Percentiles rank a stretch among this genome's conserved stretches.
These are phyloP conservation scores for Sabuloglossum arenarium DNA, from an alignment of 495 filamentous ascomycete species.

Conservation along the genomic window DNA sequence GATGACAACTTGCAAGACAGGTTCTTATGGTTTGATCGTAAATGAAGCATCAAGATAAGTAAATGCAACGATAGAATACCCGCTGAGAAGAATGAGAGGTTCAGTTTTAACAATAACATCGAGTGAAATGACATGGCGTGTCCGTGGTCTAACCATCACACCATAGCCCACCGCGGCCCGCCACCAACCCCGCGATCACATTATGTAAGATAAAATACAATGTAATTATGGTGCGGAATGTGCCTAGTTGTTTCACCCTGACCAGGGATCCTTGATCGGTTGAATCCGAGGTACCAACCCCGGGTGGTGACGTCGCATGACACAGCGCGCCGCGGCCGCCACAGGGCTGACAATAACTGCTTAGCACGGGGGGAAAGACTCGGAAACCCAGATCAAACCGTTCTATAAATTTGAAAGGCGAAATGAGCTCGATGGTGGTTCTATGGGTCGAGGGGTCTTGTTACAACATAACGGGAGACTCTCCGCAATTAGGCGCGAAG, in stretches of 20 bases:
- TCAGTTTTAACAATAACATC: no score
- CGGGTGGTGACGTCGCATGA: constrained; percentile 10
- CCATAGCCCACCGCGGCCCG: no score
- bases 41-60: no score
- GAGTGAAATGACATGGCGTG: no score
- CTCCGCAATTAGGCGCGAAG: constrained; percentile 10
- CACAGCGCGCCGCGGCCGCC: constrained; percentile 6
- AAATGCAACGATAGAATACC: no score
- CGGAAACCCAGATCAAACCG: constrained; percentile 11
- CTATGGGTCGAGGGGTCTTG: constrained; percentile 8
- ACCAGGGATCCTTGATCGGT: constrained; percentile 3
- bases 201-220: constrained; percentile 10
- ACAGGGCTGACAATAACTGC: constrained; percentile 13
- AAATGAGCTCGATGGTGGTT: constrained; percentile 13
- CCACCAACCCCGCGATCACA: no score
- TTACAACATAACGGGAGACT: constrained; percentile 11
- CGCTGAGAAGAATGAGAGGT: no score
- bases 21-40: no score
- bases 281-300: constrained; percentile 11
- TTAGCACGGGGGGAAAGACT: constrained; percentile 11
- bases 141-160: no score
- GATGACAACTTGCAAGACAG: no score
- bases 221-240: constrained; percentile 7
- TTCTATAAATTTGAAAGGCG: constrained; percentile 12
- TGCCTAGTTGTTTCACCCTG: no score